These are phyloP conservation scores for Rauvolfia tetraphylla DNA, from an alignment of 257 asterid species.

Conservation along the genomic window DNA sequence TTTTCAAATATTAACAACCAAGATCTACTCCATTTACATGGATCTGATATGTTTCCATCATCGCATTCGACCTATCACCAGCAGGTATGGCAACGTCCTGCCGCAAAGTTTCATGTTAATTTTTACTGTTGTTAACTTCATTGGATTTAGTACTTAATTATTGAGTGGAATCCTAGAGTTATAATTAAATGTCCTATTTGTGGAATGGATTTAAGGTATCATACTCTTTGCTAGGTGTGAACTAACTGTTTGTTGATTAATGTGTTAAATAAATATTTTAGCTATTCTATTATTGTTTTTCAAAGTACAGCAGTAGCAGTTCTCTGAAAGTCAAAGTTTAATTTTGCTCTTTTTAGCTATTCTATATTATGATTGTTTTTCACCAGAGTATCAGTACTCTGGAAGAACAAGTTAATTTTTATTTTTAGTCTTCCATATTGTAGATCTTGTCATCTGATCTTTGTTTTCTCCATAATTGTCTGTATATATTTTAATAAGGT, in stretches of 20 bases:
- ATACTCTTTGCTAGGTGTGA: not conserved
- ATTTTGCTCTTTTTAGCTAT: not conserved
- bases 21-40: conserved; percentile 63
- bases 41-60: conserved; percentile 84
- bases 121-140: conserved; percentile 3
- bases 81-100: conserved; percentile 49
- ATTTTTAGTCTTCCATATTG: not conserved
- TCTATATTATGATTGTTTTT: not conserved
- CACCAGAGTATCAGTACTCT: not conserved
- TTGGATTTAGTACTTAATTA: not conserved
- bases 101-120: conserved; percentile 1
- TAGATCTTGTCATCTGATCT: not conserved
- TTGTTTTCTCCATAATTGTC: not conserved
- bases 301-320: too few relatives aligned
- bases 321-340: too few relatives aligned
- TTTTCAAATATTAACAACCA: conserved; percentile 44
- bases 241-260: not conserved
- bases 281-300: not conserved
- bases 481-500: not conserved
- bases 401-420: not conserved
- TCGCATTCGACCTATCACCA: conserved; percentile 72
- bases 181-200: not conserved
- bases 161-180: conserved; percentile 11
- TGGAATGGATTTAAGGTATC: not conserved
- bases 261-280: not conserved